phyloP scores from a whole-genome alignment of 2,329 filamentous ascomycete genomes.

The Malbranchea zuffiana region DNA sequence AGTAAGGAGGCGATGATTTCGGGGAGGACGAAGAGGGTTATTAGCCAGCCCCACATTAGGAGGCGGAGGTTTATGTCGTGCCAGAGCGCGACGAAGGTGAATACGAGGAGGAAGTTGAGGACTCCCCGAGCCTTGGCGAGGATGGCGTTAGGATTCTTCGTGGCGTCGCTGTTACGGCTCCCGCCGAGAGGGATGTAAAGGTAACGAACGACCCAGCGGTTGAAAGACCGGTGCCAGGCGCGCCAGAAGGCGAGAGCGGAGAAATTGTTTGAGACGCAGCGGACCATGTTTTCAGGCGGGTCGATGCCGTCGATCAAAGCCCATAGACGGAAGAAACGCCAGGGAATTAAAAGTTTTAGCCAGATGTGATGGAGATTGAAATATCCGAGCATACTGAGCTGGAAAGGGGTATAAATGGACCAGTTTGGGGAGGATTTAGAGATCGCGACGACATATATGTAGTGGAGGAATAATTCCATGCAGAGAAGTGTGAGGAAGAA shows the following conservation, averaged over 20 bases:
- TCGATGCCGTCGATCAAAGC: constrained; percentile 80
- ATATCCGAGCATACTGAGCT: constrained; percentile 81
- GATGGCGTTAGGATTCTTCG: constrained; percentile 34
- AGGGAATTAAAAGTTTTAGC: constrained; percentile 91
- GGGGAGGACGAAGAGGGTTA: constrained; percentile 86
- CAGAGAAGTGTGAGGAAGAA: constrained; percentile 68
- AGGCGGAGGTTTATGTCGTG: constrained; percentile 89
- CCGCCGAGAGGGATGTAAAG: constrained; percentile 88
- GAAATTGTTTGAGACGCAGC: constrained; percentile 93
- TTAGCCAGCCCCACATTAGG: constrained; percentile 92
- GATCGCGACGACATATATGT: constrained; percentile 87
- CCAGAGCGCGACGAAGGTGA: constrained; percentile 96
- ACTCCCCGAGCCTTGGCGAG: constrained; percentile 49
- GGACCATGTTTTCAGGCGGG: constrained; percentile 94
- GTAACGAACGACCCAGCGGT: constrained; percentile 88
- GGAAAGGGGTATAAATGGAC: constrained; percentile 71
- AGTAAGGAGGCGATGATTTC: constrained; percentile 62
- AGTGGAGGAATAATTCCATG: constrained; percentile 89
- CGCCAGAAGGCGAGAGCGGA: constrained; percentile 88
- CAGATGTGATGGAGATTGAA: constrained; percentile 97
- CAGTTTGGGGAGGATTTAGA: constrained; percentile 69
- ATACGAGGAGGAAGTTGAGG: constrained; percentile 69
- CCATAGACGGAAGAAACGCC: constrained; percentile 99
- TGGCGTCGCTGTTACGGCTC: constrained; percentile 25
- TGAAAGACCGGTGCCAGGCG: constrained; percentile 89